These are phyloP conservation scores for Eucalyptus pumila DNA, from an alignment of 345 rosid species.

Conservation along the genomic window DNA sequence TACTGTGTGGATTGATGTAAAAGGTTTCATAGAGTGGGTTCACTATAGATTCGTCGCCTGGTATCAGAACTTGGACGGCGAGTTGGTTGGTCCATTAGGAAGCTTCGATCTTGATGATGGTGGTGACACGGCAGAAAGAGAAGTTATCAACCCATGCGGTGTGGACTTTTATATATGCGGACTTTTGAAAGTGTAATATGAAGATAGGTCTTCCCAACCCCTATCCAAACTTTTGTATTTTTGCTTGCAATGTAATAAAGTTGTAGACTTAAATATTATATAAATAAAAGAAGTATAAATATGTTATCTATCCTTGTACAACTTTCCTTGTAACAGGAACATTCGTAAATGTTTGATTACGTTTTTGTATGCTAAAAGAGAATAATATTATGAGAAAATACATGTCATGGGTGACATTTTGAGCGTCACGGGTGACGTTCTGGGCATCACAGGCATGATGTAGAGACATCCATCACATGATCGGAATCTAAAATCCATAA, in stretches of 20 bases:
- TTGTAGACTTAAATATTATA: background rate
- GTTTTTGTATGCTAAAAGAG: too few relatives aligned
- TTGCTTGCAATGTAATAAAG: background rate
- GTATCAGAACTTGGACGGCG: background rate
- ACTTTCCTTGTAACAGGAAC: background rate
- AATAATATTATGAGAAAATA: background rate
- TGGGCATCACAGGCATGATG: too few relatives aligned
- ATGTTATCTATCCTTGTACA: too few relatives aligned
- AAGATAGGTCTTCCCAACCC: background rate
- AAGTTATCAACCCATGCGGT: background rate
- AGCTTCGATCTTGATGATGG: background rate
- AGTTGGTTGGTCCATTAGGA: background rate
- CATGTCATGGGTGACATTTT: background rate
- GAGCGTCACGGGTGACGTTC: rapidly evolving
- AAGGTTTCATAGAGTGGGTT: background rate
- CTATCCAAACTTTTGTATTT: too few relatives aligned
- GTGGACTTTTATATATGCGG: too few relatives aligned
- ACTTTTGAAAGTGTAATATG: too few relatives aligned
- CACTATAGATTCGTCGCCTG: rapidly evolving
- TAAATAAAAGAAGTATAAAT: too few relatives aligned
- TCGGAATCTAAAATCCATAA: background rate
- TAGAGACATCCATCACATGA: background rate
- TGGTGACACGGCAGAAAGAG: rapidly evolving
- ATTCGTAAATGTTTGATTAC: rapidly evolving
- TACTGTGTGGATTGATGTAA: background rate